These are phyloP conservation scores for Rhodofomes roseus DNA, from an alignment of 1,284 basidiomycete species.

Conservation along the genomic window DNA sequence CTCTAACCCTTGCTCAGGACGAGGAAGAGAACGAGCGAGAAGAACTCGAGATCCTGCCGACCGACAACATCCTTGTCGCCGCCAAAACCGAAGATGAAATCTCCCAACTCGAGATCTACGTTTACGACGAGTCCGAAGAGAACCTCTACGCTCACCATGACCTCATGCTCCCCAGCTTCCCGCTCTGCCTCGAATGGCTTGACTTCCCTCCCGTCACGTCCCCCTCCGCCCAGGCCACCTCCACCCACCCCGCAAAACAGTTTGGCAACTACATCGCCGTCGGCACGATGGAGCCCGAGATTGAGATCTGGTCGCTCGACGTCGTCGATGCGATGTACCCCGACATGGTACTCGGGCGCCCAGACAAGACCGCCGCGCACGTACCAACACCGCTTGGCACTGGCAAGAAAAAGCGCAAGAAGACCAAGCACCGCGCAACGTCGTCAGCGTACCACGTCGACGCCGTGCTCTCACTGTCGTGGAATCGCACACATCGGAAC, in stretches of 20 bases:
- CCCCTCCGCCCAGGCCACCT: conserved; percentile 34
- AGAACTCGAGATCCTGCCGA: conserved; percentile 86
- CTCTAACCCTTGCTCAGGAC: conserved; percentile 40
- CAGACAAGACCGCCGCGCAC: conserved; percentile 81
- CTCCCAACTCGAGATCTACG: conserved; percentile 92
- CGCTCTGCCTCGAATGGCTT: conserved; percentile 98
- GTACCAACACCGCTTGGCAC: conserved; percentile 75
- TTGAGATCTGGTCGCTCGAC: conserved; percentile 98
- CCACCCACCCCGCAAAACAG: conserved; percentile 35
- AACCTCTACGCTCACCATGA: conserved; percentile 98
- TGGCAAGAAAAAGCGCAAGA: conserved; percentile 94
- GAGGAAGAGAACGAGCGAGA: conserved; percentile 83
- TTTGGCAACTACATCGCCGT: conserved; percentile 94
- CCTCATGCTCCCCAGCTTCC: conserved; percentile 95
- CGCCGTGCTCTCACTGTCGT: conserved; percentile 87
- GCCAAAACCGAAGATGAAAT: conserved; percentile 98
- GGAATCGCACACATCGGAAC: conserved; percentile 90
- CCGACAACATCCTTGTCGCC: conserved; percentile 89
- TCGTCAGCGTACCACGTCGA: conserved; percentile 87
- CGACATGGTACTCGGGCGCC: conserved; percentile 85
- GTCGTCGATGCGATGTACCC: conserved; percentile 95
- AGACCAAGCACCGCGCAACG: conserved; percentile 67
- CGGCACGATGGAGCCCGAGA: conserved; percentile 95
- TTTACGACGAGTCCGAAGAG: conserved; percentile 90
- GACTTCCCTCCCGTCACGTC: conserved; percentile 78